Evolutionary conservation across 495 filamentous ascomycete genomes (phyloP).

Genomic region (Lasiosphaeria miniovina): DNA sequence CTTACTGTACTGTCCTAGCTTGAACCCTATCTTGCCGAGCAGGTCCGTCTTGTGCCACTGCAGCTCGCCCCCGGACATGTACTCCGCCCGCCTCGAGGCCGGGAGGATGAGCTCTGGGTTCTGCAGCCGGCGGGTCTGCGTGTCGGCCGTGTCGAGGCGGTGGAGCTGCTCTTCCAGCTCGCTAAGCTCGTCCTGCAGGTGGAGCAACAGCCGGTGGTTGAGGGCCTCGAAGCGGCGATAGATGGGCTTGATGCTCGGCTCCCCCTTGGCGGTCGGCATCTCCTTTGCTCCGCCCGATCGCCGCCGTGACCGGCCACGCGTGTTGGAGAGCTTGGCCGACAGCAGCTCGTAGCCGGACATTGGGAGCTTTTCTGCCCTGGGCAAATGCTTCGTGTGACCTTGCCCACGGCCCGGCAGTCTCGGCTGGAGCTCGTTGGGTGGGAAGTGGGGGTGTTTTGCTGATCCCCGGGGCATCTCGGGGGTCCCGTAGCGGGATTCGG

Average conservation of each 20-base stretch:
- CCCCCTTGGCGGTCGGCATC: slow-evolving; percentile 15
- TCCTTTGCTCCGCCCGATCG: slow-evolving; percentile 1
- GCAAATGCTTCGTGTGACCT: slow-evolving; percentile 27
- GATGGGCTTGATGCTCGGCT: slow-evolving; percentile 57
- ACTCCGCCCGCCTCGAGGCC: slow-evolving; percentile 64
- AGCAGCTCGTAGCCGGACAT: slow-evolving; percentile 65
- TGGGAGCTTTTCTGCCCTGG: slow-evolving; percentile 37
- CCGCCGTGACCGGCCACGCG: slow-evolving; percentile 11
- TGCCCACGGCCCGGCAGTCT: slow-evolving; percentile 27
- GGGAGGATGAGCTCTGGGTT: slow-evolving; percentile 46
- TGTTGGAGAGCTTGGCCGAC: slow-evolving; percentile 54
- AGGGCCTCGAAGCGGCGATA: slow-evolving; percentile 82
- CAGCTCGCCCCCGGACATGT: slow-evolving; percentile 64
- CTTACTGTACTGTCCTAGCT: slow-evolving; percentile 83
- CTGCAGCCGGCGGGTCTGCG: slow-evolving; percentile 56
- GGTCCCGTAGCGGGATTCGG: slow-evolving; percentile 27
- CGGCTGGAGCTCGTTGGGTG: slow-evolving; percentile 29
- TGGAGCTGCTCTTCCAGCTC: slow-evolving; percentile 75
- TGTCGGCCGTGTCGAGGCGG: slow-evolving; percentile 68
- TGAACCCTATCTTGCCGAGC: slow-evolving; percentile 66
- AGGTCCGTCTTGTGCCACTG: slow-evolving; percentile 70
- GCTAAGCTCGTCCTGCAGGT: slow-evolving; percentile 82
- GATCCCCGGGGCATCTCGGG: slow-evolving; percentile 32
- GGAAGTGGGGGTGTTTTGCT: slow-evolving; percentile 26
- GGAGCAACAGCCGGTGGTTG: slow-evolving; percentile 80